Evolutionary conservation across 768 basidiomycete species (phyloP).

Genomic region (Termitomyces sp.): DNA sequence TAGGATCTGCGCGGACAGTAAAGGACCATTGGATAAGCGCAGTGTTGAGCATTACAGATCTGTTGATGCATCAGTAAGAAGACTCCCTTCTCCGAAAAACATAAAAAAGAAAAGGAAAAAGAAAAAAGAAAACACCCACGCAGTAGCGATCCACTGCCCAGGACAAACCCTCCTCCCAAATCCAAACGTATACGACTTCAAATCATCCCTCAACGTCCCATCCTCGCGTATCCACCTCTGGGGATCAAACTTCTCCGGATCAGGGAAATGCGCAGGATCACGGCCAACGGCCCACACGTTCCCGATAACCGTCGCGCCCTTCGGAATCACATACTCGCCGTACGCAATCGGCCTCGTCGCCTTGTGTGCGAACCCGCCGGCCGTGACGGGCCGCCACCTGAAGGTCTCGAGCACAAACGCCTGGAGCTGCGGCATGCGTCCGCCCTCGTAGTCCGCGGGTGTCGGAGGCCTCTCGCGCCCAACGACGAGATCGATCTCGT

Average conservation of each 20-base stretch:
- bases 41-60: conserved; percentile 55
- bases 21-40: conserved; percentile 66
- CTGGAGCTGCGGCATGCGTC: conserved; percentile 29
- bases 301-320: conserved; percentile 52
- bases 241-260: conserved; percentile 56
- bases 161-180: conserved; percentile 65
- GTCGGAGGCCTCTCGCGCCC: conserved; percentile 33
- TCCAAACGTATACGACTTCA: conserved; percentile 51
- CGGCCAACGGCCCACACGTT: conserved; percentile 61
- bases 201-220: conserved; percentile 44
- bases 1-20: conserved; percentile 44
- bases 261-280: conserved; percentile 52
- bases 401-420: conserved; percentile 48
- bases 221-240: conserved; percentile 48
- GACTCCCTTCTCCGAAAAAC: no score
- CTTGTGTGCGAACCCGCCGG: conserved; percentile 58
- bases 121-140: conserved; percentile 14
- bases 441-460: conserved; percentile 1
- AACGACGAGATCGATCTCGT: conserved; percentile 49
- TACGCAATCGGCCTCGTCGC: conserved; percentile 62
- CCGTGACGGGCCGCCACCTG: conserved; percentile 47
- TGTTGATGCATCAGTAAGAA: not conserved
- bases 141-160: conserved; percentile 54
- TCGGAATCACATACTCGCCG: conserved; percentile 47
- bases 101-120: not conserved